Base-by-base conservation (phyloP, 192 early-diverging fungal genomes). In the Podila epicladia region DNA sequence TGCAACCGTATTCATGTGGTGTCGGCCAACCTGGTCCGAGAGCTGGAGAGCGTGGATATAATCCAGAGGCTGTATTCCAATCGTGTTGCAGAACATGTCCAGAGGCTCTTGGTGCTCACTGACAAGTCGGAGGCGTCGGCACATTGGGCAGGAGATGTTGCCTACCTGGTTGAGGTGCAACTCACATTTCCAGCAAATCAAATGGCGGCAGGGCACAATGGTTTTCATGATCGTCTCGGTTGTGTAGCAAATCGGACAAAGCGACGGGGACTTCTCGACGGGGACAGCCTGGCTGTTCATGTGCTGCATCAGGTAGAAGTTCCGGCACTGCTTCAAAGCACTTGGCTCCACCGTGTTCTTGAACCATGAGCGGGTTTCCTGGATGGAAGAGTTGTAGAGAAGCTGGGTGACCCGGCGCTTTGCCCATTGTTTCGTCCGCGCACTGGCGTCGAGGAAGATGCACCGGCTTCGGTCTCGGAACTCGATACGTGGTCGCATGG, bases 151-250 rank as follows among this genome's bases (percentile, higher is more conserved):
- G 9, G 76, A 62, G 24, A 80, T 65, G 26, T 80, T 80, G 6
- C 66, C 71, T 13, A 60, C 60, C 28, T 63, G 53, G 51, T 69
- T 53, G 28, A 80, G 45, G 22, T 59, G 37, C 20, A 67, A 53
- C 20, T 80, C 76, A 38, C 76, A 80, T 41, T 68, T 80, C 76
- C 76, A 80, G 33, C 76, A 80, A 9, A 72, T 58, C 11, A 17
- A 7, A 22, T 80, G 76, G 1, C 59, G 53, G 45, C 76, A 80
- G 0, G n/a, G n/a, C 12, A 33, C 22, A 19, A 65, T 72, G 5
- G 20, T 3, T 38, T 80, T 80, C 66, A 80, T 72, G 6, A 65
- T 51, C 6, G 62, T 38, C 17, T 51, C 48, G 3, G 58, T 26
- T 19, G 51, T 49, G 48, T 62, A 80, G 26, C 76, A 80, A 29